Base-by-base conservation (phyloP, 805 yeast genomes). In the Lipomyces spencermartinsiae region DNA sequence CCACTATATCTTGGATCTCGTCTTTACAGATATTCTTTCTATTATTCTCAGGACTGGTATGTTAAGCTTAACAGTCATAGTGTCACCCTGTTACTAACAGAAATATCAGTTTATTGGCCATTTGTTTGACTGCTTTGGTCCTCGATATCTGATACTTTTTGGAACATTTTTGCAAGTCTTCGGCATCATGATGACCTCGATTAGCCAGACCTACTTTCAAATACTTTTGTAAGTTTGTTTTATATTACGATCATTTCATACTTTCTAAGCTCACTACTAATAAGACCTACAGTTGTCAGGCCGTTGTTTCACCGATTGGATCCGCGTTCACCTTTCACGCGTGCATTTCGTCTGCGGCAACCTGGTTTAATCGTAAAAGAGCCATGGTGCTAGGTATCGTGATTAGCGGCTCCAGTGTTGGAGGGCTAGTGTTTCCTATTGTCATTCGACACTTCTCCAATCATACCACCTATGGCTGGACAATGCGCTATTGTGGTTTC, bases 401-500 rank as follows among this genome's bases (percentile, higher is more conserved):
- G 0, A 82, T 85, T 1, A 73, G 81, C 9, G 88, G 88, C 9
- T 84, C 87, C 0, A 80, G 85, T 7, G 71, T 84, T 9, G 88
- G 88, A 2, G 86, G 87, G 14, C 74, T 83, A 62, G 67, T 83
- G n/a, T 84, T 82, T 73, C 85, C 87, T 12, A 74, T 83, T 57
- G 79, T 83, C 78, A 78, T 85, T 22, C 79, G 82, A 56, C 75
- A 75, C 31, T 74, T 84, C 59, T 80, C 82, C 61, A 66, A 73
- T 7, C 72, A 75, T 19, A 78, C 83, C 29, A 88, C 88, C 0
- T 85, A 83, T 71, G 79, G 78, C 9, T 86, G 89, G 88, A 82
- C 86, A 2, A 78, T 84, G 58, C 78, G 89, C 58, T 78, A 80
- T 25, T 75, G 84, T 61, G 85, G 84, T 0, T 81, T 86, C 69